phyloP scores from a whole-genome alignment of 805 yeast genomes.

The Brettanomyces anomalus region DNA sequence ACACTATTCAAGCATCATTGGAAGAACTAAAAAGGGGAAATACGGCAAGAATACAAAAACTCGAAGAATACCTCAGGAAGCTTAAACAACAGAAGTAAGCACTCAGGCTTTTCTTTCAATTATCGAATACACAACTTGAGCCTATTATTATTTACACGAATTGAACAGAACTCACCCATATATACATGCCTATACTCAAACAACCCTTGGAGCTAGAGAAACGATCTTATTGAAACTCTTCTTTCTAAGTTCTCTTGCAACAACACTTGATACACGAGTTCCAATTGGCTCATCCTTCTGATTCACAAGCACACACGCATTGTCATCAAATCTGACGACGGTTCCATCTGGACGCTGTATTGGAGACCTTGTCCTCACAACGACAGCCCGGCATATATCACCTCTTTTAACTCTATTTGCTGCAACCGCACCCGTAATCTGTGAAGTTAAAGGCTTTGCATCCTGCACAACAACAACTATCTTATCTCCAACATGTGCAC shows the following conservation, averaged over 20 bases:
- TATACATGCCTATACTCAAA: slow-evolving; percentile 24
- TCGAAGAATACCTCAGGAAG: no score
- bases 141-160: not conserved
- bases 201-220: slow-evolving; percentile 82
- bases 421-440: slow-evolving; percentile 64
- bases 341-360: slow-evolving; percentile 81
- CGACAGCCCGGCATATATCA: slow-evolving; percentile 91
- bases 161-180: slow-evolving; percentile 1
- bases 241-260: slow-evolving; percentile 82
- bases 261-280: slow-evolving; percentile 83
- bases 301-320: slow-evolving; percentile 92
- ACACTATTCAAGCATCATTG: no score
- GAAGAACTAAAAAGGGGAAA: no score
- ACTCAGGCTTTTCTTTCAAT: not conserved
- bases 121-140: not conserved
- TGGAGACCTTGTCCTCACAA: slow-evolving; percentile 76
- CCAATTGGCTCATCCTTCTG: slow-evolving; percentile 90
- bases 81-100: not conserved
- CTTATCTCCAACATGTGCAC: slow-evolving; percentile 83
- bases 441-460: slow-evolving; percentile 66
- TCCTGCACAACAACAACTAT: slow-evolving; percentile 91
- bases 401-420: slow-evolving; percentile 85
- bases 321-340: slow-evolving; percentile 81
- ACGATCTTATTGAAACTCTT: slow-evolving; percentile 79
- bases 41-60: no score